Evolutionary conservation across 805 yeast species (phyloP), one percentile per base, ranked within the genome.

Genomic region (Scheffersomyces stipitis): DNA sequence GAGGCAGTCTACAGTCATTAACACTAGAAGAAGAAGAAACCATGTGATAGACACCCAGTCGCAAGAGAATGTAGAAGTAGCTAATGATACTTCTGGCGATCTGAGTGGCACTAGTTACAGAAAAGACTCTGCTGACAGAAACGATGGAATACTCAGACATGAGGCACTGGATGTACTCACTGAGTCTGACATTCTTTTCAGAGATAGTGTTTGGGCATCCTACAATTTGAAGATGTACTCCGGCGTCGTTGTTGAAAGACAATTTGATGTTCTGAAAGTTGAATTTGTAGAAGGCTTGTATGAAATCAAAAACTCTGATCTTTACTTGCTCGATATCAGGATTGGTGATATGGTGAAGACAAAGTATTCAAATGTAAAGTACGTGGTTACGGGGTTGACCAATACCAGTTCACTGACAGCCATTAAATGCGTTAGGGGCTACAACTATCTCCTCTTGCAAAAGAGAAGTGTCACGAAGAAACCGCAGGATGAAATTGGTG

Each of bases 391-490:
- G 1, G 85, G 81, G 0, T 52, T 82, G 24, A 36, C 48, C 12
- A 24, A 31, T 14, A 34, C 33, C 16, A 45, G 39, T 4, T 36
- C 30, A 7, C 7, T 35, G 3, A 40, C 46, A 2, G 49, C 55
- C 5, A 69, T 81, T 5, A 56, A 67, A 33, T 82, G 88, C 51
- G 65, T 79, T 38, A 62, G 88, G 44, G 89, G 89, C 0, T 82
- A 64, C 48, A 80, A 80, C 49, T 61, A 69, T 0, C 73, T 79
- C 2, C 59, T 62, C 42, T 56, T 69, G 5, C 62, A 50, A 41
- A 44, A 55, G 48, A 49, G 31, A 15, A 47, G 39, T 16, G 37
- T 29, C 26, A 45, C 42, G 31, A 37, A 18, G n/a, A 41, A 37
- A 62, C 52, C 37, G 41, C 37, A 36, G 33, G 38, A 28, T 4